phyloP scores from a whole-genome alignment of 371 early-diverging fungal species.

The Choanephora cucurbitarum region DNA sequence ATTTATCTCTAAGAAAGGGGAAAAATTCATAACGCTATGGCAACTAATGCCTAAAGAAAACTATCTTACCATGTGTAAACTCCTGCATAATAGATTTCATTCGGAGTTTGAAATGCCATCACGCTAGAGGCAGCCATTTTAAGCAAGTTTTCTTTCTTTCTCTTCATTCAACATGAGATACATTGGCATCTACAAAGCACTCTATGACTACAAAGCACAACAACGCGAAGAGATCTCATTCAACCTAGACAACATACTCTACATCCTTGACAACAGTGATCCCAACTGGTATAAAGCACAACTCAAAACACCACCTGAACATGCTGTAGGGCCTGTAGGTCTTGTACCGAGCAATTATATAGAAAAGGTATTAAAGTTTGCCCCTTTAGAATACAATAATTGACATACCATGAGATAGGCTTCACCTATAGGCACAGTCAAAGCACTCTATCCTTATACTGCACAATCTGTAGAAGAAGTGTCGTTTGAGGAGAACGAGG shows the following conservation, averaged over 20 bases:
- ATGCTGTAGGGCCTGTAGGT: slow-evolving; percentile 61
- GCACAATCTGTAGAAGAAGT: slow-evolving; percentile 79
- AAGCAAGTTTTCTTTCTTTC: slow-evolving; percentile 1
- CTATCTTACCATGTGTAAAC: too few relatives aligned
- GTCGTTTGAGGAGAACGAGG: slow-evolving; percentile 71
- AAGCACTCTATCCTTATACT: slow-evolving; percentile 78
- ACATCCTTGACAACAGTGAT: slow-evolving; percentile 70
- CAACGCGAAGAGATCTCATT: slow-evolving; percentile 83
- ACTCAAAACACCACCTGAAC: slow-evolving; percentile 46
- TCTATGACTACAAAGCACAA: slow-evolving; percentile 82
- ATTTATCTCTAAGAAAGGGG: too few relatives aligned
- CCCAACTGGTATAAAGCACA: slow-evolving; percentile 81
- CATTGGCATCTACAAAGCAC: slow-evolving; percentile 42
- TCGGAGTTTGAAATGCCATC: neutral
- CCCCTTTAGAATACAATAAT: too few relatives aligned
- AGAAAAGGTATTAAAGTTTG: slow-evolving; percentile 66
- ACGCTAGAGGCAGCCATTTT: neutral
- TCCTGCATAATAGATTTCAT: neutral
- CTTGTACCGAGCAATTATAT: slow-evolving; percentile 81
- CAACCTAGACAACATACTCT: slow-evolving; percentile 72
- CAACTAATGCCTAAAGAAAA: too few relatives aligned
- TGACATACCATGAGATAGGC: too few relatives aligned
- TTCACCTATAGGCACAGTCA: slow-evolving; percentile 54
- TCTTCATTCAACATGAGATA: slow-evolving; percentile 38
- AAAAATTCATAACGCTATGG: too few relatives aligned